Evolutionary conservation across 352 stramenopile species (phyloP).

Genomic region (Pythium insidiosum): DNA sequence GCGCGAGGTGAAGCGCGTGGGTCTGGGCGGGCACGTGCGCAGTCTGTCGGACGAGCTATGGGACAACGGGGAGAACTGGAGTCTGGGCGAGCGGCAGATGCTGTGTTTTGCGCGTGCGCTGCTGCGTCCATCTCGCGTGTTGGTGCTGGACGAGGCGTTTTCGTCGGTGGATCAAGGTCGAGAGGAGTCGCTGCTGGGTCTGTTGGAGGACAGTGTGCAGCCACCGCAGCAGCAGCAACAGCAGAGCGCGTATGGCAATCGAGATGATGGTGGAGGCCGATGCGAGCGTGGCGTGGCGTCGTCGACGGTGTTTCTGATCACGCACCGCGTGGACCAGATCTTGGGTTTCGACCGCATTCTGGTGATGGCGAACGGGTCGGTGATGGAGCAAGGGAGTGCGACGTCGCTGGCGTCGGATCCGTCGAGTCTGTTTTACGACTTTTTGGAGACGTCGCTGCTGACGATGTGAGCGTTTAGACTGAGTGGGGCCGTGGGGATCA

Average conservation of each 20-base stretch:
- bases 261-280: too few species aligned
- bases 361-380: conserved; percentile 2
- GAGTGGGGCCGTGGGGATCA: too few species aligned
- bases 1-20: conserved; percentile 9
- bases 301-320: conserved; percentile 11
- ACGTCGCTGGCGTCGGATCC: background rate
- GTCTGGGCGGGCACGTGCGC: conserved; percentile 7
- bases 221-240: too few species aligned
- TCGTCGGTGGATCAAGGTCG: conserved; percentile 48
- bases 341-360: conserved; percentile 11
- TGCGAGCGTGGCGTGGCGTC: conserved; percentile 13
- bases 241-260: too few species aligned
- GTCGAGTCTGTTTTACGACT: conserved; percentile 6
- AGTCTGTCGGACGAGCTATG: conserved; percentile 5
- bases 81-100: conserved; percentile 13
- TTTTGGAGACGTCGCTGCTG: conserved; percentile 8
- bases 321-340: conserved; percentile 14
- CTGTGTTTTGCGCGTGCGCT: conserved; percentile 22
- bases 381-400: conserved; percentile 8
- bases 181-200: conserved; percentile 72
- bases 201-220: conserved; percentile 54
- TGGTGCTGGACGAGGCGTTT: conserved; percentile 34
- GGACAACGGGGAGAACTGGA: conserved; percentile 52
- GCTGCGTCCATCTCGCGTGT: conserved; percentile 13
- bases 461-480: conserved; percentile 1